These are phyloP conservation scores for Monilinia aucupariae DNA, from an alignment of 2,329 filamentous ascomycete species.

Conservation along the genomic window DNA sequence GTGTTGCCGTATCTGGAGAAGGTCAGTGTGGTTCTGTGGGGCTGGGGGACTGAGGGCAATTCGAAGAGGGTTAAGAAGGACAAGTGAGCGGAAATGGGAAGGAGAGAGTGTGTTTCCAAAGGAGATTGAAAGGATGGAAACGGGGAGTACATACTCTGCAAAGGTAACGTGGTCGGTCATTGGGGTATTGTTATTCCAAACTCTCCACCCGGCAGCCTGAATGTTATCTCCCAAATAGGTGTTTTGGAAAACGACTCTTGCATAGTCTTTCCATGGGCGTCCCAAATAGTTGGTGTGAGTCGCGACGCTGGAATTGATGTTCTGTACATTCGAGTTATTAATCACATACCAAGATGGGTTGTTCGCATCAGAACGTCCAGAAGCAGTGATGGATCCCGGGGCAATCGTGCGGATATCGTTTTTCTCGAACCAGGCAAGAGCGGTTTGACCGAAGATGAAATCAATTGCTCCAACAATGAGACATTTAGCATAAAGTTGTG, in stretches of 20 bases:
- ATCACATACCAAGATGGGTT: slow-evolving; percentile 49
- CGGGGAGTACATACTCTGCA: neutral
- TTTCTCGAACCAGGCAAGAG: slow-evolving; percentile 47
- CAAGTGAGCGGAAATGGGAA: neutral
- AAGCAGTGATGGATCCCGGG: slow-evolving; percentile 43
- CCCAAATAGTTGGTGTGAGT: slow-evolving; percentile 44
- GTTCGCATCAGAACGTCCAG: slow-evolving; percentile 37
- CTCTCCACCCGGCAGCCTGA: slow-evolving; percentile 45
- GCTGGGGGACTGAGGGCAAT: neutral
- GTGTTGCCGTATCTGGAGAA: slow-evolving; percentile 38
- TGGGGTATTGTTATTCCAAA: slow-evolving; percentile 42
- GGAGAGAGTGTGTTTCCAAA: neutral
- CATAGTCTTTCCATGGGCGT: slow-evolving; percentile 46
- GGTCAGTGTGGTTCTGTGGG: neutral
- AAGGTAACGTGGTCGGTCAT: slow-evolving; percentile 17
- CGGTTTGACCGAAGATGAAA: slow-evolving; percentile 52
- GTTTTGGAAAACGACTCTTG: slow-evolving; percentile 47
- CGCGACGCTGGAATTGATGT: slow-evolving; percentile 38
- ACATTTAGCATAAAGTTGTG: slow-evolving; percentile 50
- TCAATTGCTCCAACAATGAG: slow-evolving; percentile 54
- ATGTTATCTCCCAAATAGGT: slow-evolving; percentile 45
- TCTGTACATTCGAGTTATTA: slow-evolving; percentile 46
- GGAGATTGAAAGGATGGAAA: neutral
- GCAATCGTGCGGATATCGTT: slow-evolving; percentile 41
- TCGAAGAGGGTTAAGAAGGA: neutral